Evolutionary conservation across 352 stramenopile species (phyloP).

Genomic region (Globisporangium solare): DNA sequence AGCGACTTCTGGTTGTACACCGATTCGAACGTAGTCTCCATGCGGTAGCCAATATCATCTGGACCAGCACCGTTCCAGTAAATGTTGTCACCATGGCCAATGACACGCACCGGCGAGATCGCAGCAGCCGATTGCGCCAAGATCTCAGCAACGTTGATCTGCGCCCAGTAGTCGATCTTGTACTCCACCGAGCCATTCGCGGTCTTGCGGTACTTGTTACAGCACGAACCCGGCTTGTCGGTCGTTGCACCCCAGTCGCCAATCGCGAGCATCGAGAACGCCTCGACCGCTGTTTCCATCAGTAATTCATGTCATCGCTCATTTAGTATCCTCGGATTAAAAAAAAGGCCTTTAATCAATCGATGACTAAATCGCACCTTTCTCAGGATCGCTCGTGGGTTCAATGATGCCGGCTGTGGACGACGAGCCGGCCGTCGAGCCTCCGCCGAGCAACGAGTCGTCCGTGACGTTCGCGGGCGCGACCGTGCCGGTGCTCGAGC

Average conservation of each 20-base stretch:
- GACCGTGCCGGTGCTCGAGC: conserved; percentile 6
- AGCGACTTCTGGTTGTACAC: conserved; percentile 81
- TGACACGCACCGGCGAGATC: conserved; percentile 64
- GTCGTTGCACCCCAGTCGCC: conserved; percentile 84
- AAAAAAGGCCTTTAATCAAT: conserved; percentile 6
- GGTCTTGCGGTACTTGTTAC: conserved; percentile 86
- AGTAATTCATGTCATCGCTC: background rate
- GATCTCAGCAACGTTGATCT: conserved; percentile 84
- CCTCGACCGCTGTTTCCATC: conserved; percentile 21
- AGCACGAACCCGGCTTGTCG: conserved; percentile 84
- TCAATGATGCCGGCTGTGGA: conserved; percentile 31
- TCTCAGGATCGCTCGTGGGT: conserved; percentile 55
- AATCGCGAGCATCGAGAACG: conserved; percentile 82
- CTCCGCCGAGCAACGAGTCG: conserved; percentile 33
- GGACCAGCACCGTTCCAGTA: conserved; percentile 85
- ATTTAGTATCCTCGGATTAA: conserved; percentile 4
- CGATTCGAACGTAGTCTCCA: conserved; percentile 83
- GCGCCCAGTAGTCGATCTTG: conserved; percentile 86
- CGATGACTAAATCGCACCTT: conserved; percentile 8
- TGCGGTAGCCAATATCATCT: conserved; percentile 73
- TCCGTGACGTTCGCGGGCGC: conserved; percentile 41
- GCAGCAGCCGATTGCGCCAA: conserved; percentile 59
- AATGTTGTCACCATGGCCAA: conserved; percentile 84
- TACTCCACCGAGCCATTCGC: conserved; percentile 74
- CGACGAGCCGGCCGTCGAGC: conserved; percentile 13